Conservation (phyloP, 83 land plant species). For the Diphasiastrum complanatum region DNA sequence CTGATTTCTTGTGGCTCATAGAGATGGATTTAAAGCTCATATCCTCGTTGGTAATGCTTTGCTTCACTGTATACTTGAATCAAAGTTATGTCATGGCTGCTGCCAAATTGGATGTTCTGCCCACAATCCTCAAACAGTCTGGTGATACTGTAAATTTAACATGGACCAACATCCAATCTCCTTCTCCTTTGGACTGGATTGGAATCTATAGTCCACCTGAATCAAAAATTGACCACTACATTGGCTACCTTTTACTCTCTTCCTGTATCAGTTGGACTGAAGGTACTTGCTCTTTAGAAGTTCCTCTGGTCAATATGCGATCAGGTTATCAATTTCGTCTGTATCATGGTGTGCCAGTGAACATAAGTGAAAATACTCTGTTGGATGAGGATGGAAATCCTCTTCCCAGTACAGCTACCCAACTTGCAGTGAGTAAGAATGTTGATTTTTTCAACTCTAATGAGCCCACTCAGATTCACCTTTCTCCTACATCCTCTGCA, state of each 20-base stretch:
- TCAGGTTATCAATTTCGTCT: conserved; percentile 58
- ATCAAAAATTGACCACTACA: conserved; percentile 46
- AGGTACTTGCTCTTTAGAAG: conserved; percentile 44
- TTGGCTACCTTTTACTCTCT: conserved; percentile 63
- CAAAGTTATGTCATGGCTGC: conserved; percentile 9
- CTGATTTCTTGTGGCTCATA: too few species aligned
- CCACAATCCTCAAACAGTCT: conserved; percentile 38
- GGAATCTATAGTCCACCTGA: conserved; percentile 81
- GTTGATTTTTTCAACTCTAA: conserved; percentile 35
- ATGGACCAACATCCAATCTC: conserved; percentile 40
- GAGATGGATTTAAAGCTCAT: too few species aligned
- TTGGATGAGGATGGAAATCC: conserved; percentile 66
- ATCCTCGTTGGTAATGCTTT: too few species aligned
- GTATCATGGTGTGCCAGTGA: conserved; percentile 49
- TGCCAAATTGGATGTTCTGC: conserved; percentile 25
- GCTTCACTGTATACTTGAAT: too few species aligned
- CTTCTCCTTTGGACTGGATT: conserved; percentile 64
- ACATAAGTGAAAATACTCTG: conserved; percentile 24
- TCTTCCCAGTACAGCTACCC: conserved; percentile 48
- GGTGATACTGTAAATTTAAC: conserved; percentile 40
- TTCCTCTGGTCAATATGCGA: conserved; percentile 65
- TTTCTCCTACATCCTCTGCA: conserved; percentile 44
- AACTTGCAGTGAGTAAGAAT: conserved; percentile 41
- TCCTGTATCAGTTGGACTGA: conserved; percentile 43
- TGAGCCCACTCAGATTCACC: conserved; percentile 73